phyloP scores from a whole-genome alignment of 1,139 yeast genomes.

The Candida tetrigidarum region DNA sequence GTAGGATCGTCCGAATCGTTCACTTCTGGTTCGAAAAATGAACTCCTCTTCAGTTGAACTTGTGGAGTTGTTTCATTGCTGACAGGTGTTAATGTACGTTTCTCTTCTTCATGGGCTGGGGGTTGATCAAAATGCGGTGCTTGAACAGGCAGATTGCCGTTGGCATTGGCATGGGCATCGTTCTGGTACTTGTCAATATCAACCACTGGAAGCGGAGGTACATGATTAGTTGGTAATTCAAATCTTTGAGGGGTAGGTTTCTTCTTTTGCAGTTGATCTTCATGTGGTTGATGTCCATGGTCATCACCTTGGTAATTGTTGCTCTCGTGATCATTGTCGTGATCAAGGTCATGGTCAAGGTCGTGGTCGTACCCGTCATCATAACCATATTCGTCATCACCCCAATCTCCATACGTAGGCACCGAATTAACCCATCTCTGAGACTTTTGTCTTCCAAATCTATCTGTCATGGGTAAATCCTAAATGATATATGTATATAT shows the following conservation, averaged over 20 bases:
- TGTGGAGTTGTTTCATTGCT: constrained; percentile 22
- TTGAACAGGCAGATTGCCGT: background rate
- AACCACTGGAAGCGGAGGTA: constrained; percentile 12
- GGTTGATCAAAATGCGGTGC: background rate
- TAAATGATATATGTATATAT: no score
- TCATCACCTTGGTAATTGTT: constrained; percentile 23
- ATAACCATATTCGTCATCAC: constrained; percentile 39
- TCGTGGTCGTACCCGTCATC: no score
- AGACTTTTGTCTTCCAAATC: constrained; percentile 60
- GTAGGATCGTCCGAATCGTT: constrained; percentile 15
- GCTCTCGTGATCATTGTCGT: constrained; percentile 46
- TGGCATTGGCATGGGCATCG: background rate
- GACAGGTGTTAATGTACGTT: constrained; percentile 5
- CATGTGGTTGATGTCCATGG: constrained; percentile 2
- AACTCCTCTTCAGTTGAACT: background rate
- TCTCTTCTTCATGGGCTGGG: constrained; percentile 24
- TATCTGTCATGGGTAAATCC: constrained; percentile 38
- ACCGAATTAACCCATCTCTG: constrained; percentile 64
- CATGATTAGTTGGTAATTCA: constrained; percentile 13
- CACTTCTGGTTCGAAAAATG: constrained; percentile 1
- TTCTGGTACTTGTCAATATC: background rate
- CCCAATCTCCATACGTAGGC: constrained; percentile 67
- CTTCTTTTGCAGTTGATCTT: constrained; percentile 1
- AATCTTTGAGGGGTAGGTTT: constrained; percentile 17
- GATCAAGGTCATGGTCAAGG: no score